Conservation (phyloP, 495 filamentous ascomycete species). For the Aspergillus funiculosus region DNA sequence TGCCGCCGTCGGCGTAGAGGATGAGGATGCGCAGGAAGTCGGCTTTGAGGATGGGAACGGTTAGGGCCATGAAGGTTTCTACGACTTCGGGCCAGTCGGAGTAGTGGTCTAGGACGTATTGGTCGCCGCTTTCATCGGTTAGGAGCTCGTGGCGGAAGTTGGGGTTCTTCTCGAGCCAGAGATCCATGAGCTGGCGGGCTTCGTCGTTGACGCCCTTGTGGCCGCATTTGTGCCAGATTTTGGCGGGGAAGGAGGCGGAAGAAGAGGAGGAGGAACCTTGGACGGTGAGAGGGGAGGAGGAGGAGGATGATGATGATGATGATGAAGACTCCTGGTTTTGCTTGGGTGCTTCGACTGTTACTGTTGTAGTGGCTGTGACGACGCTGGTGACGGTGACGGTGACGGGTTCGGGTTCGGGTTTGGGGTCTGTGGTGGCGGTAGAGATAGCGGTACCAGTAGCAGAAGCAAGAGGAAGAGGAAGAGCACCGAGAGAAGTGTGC, state of each 20-base stretch:
- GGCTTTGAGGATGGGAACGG: constrained; percentile 32
- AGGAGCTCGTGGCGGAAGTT: constrained; percentile 31
- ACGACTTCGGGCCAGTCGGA: constrained; percentile 23
- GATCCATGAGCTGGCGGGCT: constrained; percentile 12
- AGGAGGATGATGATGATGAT: constrained; percentile 3
- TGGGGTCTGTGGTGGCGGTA: background rate
- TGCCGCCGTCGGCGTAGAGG: constrained; percentile 36
- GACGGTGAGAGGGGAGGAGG: background rate
- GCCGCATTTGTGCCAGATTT: constrained; percentile 33
- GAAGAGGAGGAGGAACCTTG: background rate
- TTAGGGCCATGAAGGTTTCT: constrained; percentile 23
- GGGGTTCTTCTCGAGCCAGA: constrained; percentile 30
- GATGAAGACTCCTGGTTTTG: background rate
- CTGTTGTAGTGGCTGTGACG: constrained; percentile 4
- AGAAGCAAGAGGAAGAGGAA: too few species aligned
- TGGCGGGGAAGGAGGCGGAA: constrained; percentile 13
- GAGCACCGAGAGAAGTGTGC: constrained; percentile 5
- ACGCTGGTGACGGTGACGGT: constrained; percentile 4
- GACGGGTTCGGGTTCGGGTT: background rate
- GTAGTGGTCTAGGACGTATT: constrained; percentile 28
- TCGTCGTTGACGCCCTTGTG: constrained; percentile 14
- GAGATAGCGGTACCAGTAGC: too few species aligned
- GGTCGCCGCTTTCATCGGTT: constrained; percentile 28
- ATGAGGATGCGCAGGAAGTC: constrained; percentile 41
- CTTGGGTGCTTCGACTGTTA: background rate